These are phyloP conservation scores for Ophiostoma australiae DNA, from an alignment of 2,329 filamentous ascomycete species.

Conservation along the genomic window DNA sequence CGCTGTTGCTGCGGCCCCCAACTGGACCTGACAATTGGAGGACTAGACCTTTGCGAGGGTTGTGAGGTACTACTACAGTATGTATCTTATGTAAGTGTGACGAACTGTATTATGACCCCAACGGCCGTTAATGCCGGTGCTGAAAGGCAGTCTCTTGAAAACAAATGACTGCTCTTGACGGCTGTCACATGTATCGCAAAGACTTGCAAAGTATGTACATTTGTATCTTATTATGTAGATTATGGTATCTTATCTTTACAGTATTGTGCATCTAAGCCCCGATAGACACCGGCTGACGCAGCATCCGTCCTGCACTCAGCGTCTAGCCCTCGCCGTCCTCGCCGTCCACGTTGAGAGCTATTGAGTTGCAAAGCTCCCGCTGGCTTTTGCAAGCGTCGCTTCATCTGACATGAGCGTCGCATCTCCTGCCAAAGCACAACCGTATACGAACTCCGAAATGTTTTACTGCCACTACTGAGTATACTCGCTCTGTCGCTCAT, in stretches of 20 bases:
- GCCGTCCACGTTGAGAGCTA: neutral
- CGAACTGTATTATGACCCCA: neutral
- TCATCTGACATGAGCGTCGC: constrained; percentile 19
- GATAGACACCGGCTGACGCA: neutral
- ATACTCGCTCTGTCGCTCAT: neutral
- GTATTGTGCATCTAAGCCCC: neutral
- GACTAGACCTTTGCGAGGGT: neutral
- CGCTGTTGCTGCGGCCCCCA: neutral
- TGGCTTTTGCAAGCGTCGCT: neutral
- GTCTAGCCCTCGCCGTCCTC: neutral
- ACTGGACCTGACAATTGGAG: neutral
- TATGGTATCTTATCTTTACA: neutral
- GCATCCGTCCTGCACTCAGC: neutral
- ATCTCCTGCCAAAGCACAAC: neutral
- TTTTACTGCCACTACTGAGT: neutral
- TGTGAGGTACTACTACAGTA: neutral
- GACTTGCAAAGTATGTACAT: neutral
- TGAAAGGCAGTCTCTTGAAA: neutral
- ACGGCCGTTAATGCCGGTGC: constrained; percentile 6
- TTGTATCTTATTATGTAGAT: neutral
- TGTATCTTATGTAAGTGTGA: no score
- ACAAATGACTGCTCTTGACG: neutral
- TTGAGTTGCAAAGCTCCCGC: no score
- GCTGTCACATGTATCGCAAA: neutral
- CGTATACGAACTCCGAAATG: neutral